Conservation (phyloP, 1,139 yeast species). For the Saccharomyces hybrid region DNA sequence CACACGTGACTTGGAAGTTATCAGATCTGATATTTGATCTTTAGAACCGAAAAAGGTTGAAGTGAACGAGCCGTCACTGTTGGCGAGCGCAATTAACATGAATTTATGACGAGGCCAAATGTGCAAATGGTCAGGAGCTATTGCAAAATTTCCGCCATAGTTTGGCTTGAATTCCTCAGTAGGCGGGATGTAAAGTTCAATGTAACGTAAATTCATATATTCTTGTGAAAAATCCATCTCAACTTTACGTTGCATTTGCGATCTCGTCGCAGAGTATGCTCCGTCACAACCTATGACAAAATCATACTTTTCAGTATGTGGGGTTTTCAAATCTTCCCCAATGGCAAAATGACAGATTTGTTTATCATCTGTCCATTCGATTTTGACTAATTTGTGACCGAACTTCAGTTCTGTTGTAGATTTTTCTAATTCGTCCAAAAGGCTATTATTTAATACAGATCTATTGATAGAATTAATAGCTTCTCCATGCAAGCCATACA, state of each 20-base stretch:
- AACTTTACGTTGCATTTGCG: slow-evolving; percentile 56
- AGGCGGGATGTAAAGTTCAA: slow-evolving; percentile 72
- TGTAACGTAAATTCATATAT: slow-evolving; percentile 76
- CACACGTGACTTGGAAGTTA: slow-evolving; percentile 38
- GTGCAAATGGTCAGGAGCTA: slow-evolving; percentile 75
- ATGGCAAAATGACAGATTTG: slow-evolving; percentile 25
- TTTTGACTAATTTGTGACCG: slow-evolving; percentile 46
- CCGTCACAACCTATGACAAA: slow-evolving; percentile 83
- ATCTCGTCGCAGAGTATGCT: slow-evolving; percentile 66
- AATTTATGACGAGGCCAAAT: slow-evolving; percentile 86
- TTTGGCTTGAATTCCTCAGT: slow-evolving; percentile 27
- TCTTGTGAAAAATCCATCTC: slow-evolving; percentile 70
- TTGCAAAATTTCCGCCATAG: slow-evolving; percentile 33
- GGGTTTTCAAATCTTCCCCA: slow-evolving; percentile 10
- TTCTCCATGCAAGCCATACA: slow-evolving; percentile 80
- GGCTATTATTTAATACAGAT: slow-evolving; percentile 52
- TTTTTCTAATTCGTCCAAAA: slow-evolving; percentile 45
- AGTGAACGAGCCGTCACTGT: slow-evolving; percentile 79
- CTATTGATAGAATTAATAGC: slow-evolving; percentile 82
- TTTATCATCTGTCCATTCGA: slow-evolving; percentile 26
- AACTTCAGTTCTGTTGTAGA: slow-evolving; percentile 44
- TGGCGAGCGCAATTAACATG: slow-evolving; percentile 88
- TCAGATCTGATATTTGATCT: slow-evolving; percentile 50
- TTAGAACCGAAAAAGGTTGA: slow-evolving; percentile 86
- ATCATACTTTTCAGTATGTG: slow-evolving; percentile 36